Base-by-base conservation (phyloP, 2,329 filamentous ascomycete species). In the Penicillium frequentans region DNA sequence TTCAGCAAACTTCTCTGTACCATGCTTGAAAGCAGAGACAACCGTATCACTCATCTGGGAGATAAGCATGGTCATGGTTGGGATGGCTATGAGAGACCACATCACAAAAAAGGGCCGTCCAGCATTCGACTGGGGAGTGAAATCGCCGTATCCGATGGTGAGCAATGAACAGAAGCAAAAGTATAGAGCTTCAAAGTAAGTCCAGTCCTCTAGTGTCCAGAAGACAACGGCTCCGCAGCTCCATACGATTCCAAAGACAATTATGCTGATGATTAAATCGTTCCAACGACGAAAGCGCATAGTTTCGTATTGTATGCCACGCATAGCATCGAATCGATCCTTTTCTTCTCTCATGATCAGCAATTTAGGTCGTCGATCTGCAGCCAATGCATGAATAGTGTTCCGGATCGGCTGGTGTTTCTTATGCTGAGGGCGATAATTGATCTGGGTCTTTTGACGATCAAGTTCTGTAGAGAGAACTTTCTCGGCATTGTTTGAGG, bases 81-180 rank as follows among this genome's bases (percentile, higher is more conserved):
- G 93, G 3, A 96, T 81, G 0, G 92, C 91, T 26, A 96, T 82
- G 1, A 97, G 73, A 14, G 88, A 90, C 93, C 93, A 97, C 55
- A 96, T 87, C n/a, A 97, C 90, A 67, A 96, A 97, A 71, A 96
- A 96, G 0, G 90, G 86, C 54, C 90, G 87, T 1, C 90, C 91
- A 0, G 87, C 83, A 61, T 92, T 93, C 2, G 88, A 90, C n/a
- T 86, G 79, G 0, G 91, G 91, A 1, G 87, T 86, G 5, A 88
- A 73, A 63, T 96, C 91, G 3, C 93, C 93, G 65, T 96, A 96
- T 1, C 93, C 93, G 37, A 96, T 90, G 0, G 93, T 96, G 2
- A 92, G 81, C 24, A 96, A 83, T 3, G 87, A 88, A 33, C 91
- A 86, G 72, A 95, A 97, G 64, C 87, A 87, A 70, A 96, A 96